A percentile compares a stretch with the other conserved stretches of the same genome.
Evolutionary conservation across 371 early-diverging fungal genomes (phyloP).

Genomic region (Dipsacomyces acuminosporus): DNA sequence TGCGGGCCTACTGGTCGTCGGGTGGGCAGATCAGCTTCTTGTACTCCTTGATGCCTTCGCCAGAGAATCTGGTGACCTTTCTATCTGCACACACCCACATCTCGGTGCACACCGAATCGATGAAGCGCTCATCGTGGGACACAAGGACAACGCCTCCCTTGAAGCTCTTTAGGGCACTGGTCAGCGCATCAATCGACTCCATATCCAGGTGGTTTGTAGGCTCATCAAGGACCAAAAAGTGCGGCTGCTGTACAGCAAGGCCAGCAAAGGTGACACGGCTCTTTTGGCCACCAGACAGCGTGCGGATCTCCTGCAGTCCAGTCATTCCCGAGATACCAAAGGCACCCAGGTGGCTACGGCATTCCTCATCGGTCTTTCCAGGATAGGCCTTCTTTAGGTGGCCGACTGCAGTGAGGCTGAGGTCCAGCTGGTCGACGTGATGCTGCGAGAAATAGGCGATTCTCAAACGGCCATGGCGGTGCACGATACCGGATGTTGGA

Average conservation of each 20-base stretch:
- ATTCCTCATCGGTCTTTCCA: slow-evolving; percentile 91
- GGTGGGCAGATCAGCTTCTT: slow-evolving; percentile 50
- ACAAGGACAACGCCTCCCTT: slow-evolving; percentile 90
- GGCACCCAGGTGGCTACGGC: slow-evolving; percentile 85
- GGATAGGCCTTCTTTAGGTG: slow-evolving; percentile 84
- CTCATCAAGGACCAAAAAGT: slow-evolving; percentile 96
- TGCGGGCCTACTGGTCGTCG: slow-evolving; percentile 10
- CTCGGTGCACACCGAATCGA: slow-evolving; percentile 81
- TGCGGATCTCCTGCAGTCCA: slow-evolving; percentile 88
- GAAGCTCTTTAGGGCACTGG: slow-evolving; percentile 70
- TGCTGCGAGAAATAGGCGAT: slow-evolving; percentile 98
- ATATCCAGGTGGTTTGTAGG: slow-evolving; percentile 89
- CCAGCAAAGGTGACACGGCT: slow-evolving; percentile 94
- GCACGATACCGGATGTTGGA: slow-evolving; percentile 72
- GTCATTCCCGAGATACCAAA: slow-evolving; percentile 97
- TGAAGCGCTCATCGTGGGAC: slow-evolving; percentile 90
- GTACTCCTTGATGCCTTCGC: slow-evolving; percentile 51
- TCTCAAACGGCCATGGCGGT: slow-evolving; percentile 90
- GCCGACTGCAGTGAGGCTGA: slow-evolving; percentile 77
- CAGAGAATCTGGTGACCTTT: slow-evolving; percentile 45
- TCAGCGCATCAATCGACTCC: slow-evolving; percentile 88
- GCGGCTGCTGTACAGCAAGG: slow-evolving; percentile 86
- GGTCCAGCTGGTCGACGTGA: slow-evolving; percentile 92
- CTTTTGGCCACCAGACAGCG: slow-evolving; percentile 98
- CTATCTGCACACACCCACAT: slow-evolving; percentile 78